phyloP scores from a whole-genome alignment of 2,329 filamentous ascomycete species.

The Hypoxylon rubiginosum region DNA sequence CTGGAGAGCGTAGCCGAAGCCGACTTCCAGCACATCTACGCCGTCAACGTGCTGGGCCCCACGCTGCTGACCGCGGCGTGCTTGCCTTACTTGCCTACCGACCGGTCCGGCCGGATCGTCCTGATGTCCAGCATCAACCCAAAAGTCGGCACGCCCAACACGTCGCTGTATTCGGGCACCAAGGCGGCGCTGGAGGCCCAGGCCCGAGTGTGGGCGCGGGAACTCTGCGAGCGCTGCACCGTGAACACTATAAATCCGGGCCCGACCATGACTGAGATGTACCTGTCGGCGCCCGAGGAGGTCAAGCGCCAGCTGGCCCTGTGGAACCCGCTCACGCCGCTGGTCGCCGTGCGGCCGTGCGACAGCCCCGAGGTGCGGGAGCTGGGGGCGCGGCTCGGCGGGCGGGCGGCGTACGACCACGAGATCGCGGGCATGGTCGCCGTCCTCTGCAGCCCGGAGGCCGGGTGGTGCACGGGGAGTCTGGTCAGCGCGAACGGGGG shows the following conservation, averaged over 20 bases:
- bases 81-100: constrained; percentile 66
- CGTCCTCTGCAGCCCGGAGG: constrained; percentile 35
- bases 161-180: constrained; percentile 72
- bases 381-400: constrained; percentile 29
- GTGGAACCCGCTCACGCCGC: constrained; percentile 26
- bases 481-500: constrained; percentile 40
- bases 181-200: constrained; percentile 73
- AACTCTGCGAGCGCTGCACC: constrained; percentile 68
- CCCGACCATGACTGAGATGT: constrained; percentile 62
- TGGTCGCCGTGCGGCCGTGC: constrained; percentile 42
- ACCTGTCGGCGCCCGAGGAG: constrained; percentile 64
- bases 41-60: constrained; percentile 69
- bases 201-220: constrained; percentile 72
- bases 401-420: constrained; percentile 34
- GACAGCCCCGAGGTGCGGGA: constrained; percentile 34
- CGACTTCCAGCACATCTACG: constrained; percentile 68
- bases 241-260: constrained; percentile 73
- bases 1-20: constrained; percentile 61
- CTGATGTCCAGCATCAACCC: constrained; percentile 68
- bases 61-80: constrained; percentile 68
- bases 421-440: constrained; percentile 40
- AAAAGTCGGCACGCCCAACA: constrained; percentile 65
- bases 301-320: constrained; percentile 60
- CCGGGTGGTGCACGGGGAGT: constrained; percentile 38
- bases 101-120: constrained; percentile 70